Base-by-base conservation (phyloP, 208 protist genomes). In the Wallacemonas sp. region DNA sequence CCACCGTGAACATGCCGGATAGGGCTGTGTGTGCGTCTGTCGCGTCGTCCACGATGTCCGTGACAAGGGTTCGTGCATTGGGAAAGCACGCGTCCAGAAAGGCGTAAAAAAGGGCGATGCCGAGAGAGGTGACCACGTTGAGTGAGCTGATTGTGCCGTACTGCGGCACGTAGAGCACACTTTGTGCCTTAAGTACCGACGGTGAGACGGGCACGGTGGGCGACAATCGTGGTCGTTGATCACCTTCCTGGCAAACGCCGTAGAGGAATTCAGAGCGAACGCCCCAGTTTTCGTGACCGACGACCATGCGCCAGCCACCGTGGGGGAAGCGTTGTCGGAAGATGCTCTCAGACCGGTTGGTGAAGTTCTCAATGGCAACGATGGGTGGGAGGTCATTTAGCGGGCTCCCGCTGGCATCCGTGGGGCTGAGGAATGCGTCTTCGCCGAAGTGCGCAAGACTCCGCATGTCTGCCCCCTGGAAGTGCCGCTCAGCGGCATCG, bases 141-240 rank as follows among this genome's bases (percentile, higher is more conserved):
- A 96, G 74, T 2, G 91, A 96, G 66, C 87, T 94, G 36, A 91
- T 96, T 12, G 88, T 94, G 64, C 91, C 91, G 65, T 91, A 93
- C 70, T 96, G 91, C 15, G 91, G 91, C 29, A 96, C 62, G 62
- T 93, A 96, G 10, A 96, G 32, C 26, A 96, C 86, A 8, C 15
- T 15, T 12, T 79, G 57, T 1, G 65, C 65, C 1, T 9, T 13
- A 39, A 65, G 57, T 2, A 17, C 12, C 2, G 19, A 45, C 42
- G 34, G 44, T 29, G 2, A 19, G 12, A 42, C 3, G 13, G 8
- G 59, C 53, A 32, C 30, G 21, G 52, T 33, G 45, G 50, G 42
- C 13, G 19, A 2, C 30, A 45, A 33, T 37, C 17, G 32, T 12
- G 38, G 58, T 19, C 27, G 22, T 21, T 53, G 36, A n/a, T 73